These are phyloP conservation scores for Oidiodendron maius DNA, from an alignment of 495 filamentous ascomycete genomes.

Conservation along the genomic window DNA sequence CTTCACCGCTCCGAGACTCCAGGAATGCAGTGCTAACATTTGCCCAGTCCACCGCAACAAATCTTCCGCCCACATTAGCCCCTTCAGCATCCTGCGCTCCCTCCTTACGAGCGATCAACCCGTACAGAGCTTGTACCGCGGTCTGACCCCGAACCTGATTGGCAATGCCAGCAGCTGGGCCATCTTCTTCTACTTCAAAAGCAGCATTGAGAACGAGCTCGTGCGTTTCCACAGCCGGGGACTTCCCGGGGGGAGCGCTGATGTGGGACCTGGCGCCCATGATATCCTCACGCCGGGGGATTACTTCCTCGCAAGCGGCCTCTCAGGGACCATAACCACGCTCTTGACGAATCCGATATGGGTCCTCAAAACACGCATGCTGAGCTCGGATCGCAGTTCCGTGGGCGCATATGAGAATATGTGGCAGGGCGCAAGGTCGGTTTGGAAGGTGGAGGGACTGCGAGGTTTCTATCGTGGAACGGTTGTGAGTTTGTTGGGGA, in stretches of 20 bases:
- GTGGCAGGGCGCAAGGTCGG: constrained; percentile 55
- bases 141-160: constrained; percentile 80
- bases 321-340: constrained; percentile 69
- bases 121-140: constrained; percentile 73
- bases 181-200: constrained; percentile 75
- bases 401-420: constrained; percentile 81
- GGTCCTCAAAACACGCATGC: constrained; percentile 98
- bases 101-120: constrained; percentile 37
- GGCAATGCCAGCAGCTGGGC: constrained; percentile 91
- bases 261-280: neutral
- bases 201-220: constrained; percentile 31
- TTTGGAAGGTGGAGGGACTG: constrained; percentile 64
- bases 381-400: constrained; percentile 65
- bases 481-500: constrained; percentile 79
- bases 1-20: neutral
- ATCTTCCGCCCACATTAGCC: constrained; percentile 28
- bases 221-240: constrained; percentile 13
- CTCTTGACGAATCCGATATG: constrained; percentile 92
- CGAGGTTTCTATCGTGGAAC: constrained; percentile 89
- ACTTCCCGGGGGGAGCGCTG: neutral
- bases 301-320: constrained; percentile 76
- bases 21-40: constrained; percentile 1
- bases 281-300: constrained; percentile 50
- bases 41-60: constrained; percentile 19
- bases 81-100: constrained; percentile 35